These are phyloP conservation scores for Cordyceps farinosa DNA, from an alignment of 2,329 filamentous ascomycete genomes.

Conservation along the genomic window DNA sequence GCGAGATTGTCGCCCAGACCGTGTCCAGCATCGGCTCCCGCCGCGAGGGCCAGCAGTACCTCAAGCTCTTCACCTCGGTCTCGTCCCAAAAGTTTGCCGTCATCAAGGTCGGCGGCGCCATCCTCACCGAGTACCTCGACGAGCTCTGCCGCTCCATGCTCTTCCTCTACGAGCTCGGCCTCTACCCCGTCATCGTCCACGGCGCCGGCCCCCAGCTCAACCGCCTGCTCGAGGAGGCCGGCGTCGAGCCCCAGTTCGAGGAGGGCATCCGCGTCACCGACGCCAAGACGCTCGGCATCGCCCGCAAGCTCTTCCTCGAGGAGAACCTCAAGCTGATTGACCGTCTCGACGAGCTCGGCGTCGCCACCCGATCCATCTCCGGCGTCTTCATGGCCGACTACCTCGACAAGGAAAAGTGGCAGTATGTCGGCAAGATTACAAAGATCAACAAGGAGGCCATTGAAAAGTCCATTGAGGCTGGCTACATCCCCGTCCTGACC, in stretches of 20 bases:
- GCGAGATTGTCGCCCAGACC: conserved; percentile 47
- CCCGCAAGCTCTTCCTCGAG: conserved; percentile 87
- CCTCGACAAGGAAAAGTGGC: conserved; percentile 93
- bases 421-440: conserved; percentile 92
- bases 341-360: conserved; percentile 83
- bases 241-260: conserved; percentile 92
- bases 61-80: conserved; percentile 94
- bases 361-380: conserved; percentile 83
- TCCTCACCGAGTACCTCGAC: conserved; percentile 89
- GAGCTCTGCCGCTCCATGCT: conserved; percentile 84
- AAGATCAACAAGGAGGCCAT: conserved; percentile 87
- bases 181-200: conserved; percentile 94
- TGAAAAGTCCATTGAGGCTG: conserved; percentile 83
- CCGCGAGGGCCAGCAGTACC: conserved; percentile 94
- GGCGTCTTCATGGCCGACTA: conserved; percentile 93
- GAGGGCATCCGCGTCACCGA: conserved; percentile 96
- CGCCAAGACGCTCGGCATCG: conserved; percentile 87
- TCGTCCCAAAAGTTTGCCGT: conserved; percentile 97
- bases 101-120: conserved; percentile 96
- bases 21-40: conserved; percentile 95
- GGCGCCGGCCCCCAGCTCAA: conserved; percentile 95
- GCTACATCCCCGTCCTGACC: conserved; percentile 88
- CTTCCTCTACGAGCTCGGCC: conserved; percentile 89
- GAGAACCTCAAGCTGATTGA: conserved; percentile 93
- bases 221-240: conserved; percentile 80